Conservation (phyloP, 306 rosid species). For the Prunus mira region DNA sequence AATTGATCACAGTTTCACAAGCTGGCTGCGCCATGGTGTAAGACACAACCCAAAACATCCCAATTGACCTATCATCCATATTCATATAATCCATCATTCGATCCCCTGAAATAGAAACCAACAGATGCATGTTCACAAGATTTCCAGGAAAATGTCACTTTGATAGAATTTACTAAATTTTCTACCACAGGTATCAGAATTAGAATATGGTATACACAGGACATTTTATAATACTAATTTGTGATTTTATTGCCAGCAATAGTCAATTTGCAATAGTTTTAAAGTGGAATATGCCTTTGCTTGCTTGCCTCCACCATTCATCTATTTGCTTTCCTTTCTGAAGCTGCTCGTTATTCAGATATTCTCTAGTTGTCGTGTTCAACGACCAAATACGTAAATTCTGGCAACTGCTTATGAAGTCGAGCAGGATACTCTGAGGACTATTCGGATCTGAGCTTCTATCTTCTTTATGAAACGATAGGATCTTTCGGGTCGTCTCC, state of each 20-base stretch:
- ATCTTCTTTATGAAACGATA: conserved; percentile 94
- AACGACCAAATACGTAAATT: conserved; percentile 97
- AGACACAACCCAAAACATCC: conserved; percentile 99
- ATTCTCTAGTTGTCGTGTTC: conserved; percentile 87
- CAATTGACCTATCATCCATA: conserved; percentile 96
- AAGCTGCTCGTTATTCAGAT: conserved; percentile 90
- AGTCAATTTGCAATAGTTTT: conserved; percentile 1
- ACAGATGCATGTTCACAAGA: not conserved
- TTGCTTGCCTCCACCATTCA: conserved; percentile 99
- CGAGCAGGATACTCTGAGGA: conserved; percentile 88
- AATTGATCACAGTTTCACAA: conserved; percentile 82
- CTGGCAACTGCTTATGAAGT: conserved; percentile 94
- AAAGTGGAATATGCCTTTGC: conserved; percentile 62
- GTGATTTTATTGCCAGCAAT: conserved; percentile 18
- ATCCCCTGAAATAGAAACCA: conserved; percentile 53
- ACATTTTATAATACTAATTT: conserved; percentile 10
- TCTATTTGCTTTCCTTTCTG: conserved; percentile 99
- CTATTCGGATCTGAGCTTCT: conserved; percentile 79
- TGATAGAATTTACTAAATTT: not conserved
- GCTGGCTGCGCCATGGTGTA: conserved; percentile 99
- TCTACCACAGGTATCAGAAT: not conserved
- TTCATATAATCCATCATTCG: conserved; percentile 94
- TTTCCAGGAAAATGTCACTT: not conserved
- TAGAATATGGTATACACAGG: not conserved
- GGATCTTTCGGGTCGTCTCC: conserved; percentile 89